Percentiles rank a stretch among this genome's conserved stretches.
Conservation (phyloP, 2,329 filamentous ascomycete genomes). For the Diaporthe capsici region DNA sequence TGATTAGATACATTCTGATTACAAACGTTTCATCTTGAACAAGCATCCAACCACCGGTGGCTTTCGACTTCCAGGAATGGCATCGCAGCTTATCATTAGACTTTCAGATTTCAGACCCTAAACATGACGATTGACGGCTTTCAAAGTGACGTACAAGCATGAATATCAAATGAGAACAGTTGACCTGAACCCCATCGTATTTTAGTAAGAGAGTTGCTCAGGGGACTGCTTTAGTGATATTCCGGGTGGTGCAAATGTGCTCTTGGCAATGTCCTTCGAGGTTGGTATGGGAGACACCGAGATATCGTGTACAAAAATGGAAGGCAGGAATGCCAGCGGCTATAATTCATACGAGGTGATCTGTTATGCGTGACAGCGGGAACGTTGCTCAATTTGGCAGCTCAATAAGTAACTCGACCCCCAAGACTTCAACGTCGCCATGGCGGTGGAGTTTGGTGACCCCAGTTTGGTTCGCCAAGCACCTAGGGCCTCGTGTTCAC, state of each 20-base stretch:
- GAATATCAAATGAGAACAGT: background rate
- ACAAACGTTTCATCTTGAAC: background rate
- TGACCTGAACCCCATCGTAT: background rate
- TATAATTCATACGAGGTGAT: slow-evolving; percentile 1
- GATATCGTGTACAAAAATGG: background rate
- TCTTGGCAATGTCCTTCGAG: background rate
- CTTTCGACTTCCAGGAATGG: background rate
- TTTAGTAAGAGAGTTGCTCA: background rate
- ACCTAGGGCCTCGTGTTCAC: slow-evolving; percentile 24
- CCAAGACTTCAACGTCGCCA: slow-evolving; percentile 19
- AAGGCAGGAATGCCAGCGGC: background rate
- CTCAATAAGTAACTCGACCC: background rate
- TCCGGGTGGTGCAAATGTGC: background rate
- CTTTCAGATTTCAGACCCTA: background rate
- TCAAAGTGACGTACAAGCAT: background rate
- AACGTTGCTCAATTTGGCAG: slow-evolving; percentile 18
- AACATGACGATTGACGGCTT: too few relatives aligned
- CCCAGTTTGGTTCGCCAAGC: slow-evolving; percentile 23
- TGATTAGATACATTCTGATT: background rate
- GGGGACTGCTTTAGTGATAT: background rate
- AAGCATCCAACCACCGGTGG: background rate
- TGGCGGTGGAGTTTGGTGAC: slow-evolving; percentile 1
- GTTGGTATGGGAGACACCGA: background rate
- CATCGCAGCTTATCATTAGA: background rate
- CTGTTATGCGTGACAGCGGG: slow-evolving; percentile 17